Evolutionary conservation across 192 early-diverging fungal species (phyloP).

Genomic region (Coemansia reversa): DNA sequence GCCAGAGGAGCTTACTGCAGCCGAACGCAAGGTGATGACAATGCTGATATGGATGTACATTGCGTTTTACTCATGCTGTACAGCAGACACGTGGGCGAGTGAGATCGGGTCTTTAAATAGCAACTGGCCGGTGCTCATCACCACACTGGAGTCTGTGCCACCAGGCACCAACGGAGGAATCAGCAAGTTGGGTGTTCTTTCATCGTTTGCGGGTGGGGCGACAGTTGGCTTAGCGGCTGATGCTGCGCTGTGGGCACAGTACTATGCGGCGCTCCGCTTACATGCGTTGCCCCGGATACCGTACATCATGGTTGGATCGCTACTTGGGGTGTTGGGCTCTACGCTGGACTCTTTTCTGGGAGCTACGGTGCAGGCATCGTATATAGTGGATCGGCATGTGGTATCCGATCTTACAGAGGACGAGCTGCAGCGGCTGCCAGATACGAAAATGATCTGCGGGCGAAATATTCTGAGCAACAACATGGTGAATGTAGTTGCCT

Average conservation of each 20-base stretch:
- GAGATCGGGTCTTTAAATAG: constrained; percentile 84
- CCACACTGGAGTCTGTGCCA: constrained; percentile 74
- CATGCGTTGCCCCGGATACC: constrained; percentile 32
- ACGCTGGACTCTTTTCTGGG: constrained; percentile 82
- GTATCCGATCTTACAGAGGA: constrained; percentile 58
- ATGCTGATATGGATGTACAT: constrained; percentile 58
- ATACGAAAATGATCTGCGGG: constrained; percentile 63
- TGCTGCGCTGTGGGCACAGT: constrained; percentile 56
- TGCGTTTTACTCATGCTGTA: constrained; percentile 65
- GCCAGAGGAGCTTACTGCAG: constrained; percentile 23
- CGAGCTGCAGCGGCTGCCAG: constrained; percentile 46
- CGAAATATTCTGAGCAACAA: constrained; percentile 76
- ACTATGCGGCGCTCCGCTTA: constrained; percentile 34
- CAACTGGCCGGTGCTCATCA: constrained; percentile 77
- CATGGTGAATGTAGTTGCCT: constrained; percentile 55
- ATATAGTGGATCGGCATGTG: constrained; percentile 55
- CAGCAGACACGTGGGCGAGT: constrained; percentile 80
- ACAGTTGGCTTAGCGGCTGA: constrained; percentile 65
- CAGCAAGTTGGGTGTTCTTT: constrained; percentile 67
- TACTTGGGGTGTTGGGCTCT: constrained; percentile 74
- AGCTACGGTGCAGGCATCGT: constrained; percentile 73
- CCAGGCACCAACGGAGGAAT: constrained; percentile 91
- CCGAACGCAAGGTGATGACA: constrained; percentile 34
- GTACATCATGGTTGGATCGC: constrained; percentile 58
- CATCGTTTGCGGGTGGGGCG: constrained; percentile 75